phyloP scores from a whole-genome alignment of 306 rosid species.

The Dryas octopetala region DNA sequence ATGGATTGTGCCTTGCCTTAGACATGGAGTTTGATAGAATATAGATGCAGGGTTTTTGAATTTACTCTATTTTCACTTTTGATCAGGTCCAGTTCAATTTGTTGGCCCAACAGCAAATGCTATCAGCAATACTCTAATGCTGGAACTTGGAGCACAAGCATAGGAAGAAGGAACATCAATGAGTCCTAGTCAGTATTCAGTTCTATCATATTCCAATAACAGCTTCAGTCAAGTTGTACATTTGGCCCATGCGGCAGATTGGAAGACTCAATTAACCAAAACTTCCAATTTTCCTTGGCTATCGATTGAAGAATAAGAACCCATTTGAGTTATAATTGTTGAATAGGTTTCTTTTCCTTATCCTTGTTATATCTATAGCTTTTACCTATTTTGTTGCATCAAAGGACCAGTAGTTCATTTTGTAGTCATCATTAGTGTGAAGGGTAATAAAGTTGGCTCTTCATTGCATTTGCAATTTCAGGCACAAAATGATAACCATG shows the following conservation, averaged over 20 bases:
- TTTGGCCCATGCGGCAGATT: neutral
- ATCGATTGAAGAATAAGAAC: neutral
- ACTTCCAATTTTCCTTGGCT: neutral
- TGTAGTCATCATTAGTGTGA: too few species aligned
- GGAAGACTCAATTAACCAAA: neutral
- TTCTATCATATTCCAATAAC: neutral
- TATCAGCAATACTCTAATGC: slow-evolving; percentile 57
- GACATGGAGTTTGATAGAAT: neutral
- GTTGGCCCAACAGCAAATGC: slow-evolving; percentile 64
- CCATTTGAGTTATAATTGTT: neutral
- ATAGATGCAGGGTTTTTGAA: neutral
- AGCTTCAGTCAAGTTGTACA: neutral
- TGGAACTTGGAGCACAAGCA: slow-evolving; percentile 63
- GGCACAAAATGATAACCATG: neutral
- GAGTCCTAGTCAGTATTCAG: neutral
- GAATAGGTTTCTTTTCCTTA: neutral
- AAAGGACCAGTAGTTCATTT: too few species aligned
- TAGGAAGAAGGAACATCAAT: neutral
- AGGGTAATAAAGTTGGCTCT: too few species aligned
- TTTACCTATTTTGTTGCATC: neutral
- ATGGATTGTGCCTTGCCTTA: neutral
- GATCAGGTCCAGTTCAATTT: slow-evolving; percentile 82
- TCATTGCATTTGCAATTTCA: too few species aligned
- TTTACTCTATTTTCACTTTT: slow-evolving; percentile 10
- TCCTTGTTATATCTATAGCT: neutral